Evolutionary conservation across 345 rosid species (phyloP).

Genomic region (Cardamine chenopodiifolia): DNA sequence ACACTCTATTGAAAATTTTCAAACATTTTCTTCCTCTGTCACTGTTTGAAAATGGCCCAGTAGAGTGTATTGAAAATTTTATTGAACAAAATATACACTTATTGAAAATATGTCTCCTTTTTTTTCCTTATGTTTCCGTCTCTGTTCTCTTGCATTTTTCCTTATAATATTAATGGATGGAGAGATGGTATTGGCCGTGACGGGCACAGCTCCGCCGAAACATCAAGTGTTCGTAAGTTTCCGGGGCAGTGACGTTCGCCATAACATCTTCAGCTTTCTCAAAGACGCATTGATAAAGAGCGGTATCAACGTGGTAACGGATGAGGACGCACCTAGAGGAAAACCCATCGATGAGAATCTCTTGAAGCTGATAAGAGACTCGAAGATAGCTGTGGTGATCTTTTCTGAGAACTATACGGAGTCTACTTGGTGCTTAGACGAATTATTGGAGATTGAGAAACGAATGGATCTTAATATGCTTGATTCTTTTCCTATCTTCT

Average conservation of each 20-base stretch:
- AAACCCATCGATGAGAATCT: not conserved
- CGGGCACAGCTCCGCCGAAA: not conserved
- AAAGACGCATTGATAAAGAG: constrained; percentile 1
- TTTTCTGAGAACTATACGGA: not conserved
- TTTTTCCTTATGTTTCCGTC: no score
- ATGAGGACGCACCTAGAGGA: not conserved
- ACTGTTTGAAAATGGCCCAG: no score
- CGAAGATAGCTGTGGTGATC: not conserved
- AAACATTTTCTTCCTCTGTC: no score
- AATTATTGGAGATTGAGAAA: constrained; percentile 2
- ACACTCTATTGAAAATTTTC: no score
- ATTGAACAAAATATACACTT: no score
- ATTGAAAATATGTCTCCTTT: no score
- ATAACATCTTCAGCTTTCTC: constrained; percentile 1
- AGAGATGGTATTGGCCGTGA: not conserved
- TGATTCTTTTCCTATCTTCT: constrained; percentile 13
- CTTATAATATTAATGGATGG: no score
- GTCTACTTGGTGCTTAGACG: not conserved
- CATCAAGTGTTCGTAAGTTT: constrained; percentile 9
- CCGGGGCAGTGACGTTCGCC: constrained; percentile 3
- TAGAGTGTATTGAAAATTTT: no score
- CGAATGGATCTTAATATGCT: not conserved
- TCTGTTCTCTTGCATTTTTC: no score
- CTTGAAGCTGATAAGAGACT: not conserved
- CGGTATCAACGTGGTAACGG: not conserved